These are phyloP conservation scores for Umbellularia californica DNA, from an alignment of 164 flowering plant species.

Conservation along the genomic window DNA sequence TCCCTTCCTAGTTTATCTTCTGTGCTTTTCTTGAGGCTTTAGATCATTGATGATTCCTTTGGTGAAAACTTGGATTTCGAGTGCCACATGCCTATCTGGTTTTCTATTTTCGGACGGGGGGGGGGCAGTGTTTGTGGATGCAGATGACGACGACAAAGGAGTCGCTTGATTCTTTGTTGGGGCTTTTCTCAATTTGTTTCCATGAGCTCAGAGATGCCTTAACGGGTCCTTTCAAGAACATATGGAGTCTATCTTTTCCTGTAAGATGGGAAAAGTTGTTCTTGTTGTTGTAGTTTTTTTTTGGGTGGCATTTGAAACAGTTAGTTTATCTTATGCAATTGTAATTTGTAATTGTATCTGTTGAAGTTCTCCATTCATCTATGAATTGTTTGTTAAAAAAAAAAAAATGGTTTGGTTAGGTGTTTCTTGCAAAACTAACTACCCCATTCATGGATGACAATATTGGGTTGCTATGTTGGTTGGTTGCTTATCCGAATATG, in stretches of 20 bases:
- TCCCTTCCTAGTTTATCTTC: neutral
- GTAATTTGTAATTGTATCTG: neutral
- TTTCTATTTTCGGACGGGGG: neutral
- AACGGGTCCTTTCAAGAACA: constrained; percentile 8
- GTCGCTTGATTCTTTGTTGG: neutral
- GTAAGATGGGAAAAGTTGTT: neutral
- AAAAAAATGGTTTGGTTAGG: neutral
- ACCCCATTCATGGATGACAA: too few species aligned
- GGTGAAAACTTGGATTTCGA: neutral
- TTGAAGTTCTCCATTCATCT: neutral
- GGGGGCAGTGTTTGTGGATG: neutral
- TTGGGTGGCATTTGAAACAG: neutral
- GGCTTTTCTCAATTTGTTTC: constrained; percentile 1
- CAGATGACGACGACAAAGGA: neutral
- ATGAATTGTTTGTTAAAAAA: neutral
- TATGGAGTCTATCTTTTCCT: constrained; percentile 5
- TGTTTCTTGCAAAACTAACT: neutral
- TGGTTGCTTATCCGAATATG: neutral
- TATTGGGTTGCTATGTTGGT: too few species aligned
- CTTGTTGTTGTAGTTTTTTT: neutral
- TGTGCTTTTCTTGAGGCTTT: neutral
- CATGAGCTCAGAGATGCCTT: neutral
- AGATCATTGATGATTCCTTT: neutral
- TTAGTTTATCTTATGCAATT: neutral
- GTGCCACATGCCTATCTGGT: neutral